phyloP scores from a whole-genome alignment of 2,329 filamentous ascomycete species.

The Claviceps cyperi region DNA sequence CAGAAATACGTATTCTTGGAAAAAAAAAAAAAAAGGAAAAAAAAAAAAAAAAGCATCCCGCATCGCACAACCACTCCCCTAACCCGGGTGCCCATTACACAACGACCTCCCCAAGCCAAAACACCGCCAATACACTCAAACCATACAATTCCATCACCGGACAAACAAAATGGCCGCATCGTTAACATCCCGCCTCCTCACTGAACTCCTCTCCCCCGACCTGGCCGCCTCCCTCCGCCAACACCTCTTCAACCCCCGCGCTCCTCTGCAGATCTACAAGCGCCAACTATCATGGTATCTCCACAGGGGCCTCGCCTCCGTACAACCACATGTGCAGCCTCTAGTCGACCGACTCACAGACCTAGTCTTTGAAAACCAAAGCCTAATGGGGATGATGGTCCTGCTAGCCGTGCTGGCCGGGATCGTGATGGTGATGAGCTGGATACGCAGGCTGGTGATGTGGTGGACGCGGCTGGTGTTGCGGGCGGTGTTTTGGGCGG shows the following conservation, averaged over 20 bases:
- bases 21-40: background rate
- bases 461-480: constrained; percentile 62
- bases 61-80: too few species aligned
- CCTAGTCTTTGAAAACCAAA: constrained; percentile 21
- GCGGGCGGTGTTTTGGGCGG: constrained; percentile 48
- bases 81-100: too few species aligned
- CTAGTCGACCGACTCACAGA: constrained; percentile 24
- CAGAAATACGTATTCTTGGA: background rate
- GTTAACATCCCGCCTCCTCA: constrained; percentile 20
- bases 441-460: constrained; percentile 56
- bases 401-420: constrained; percentile 28
- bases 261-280: constrained; percentile 28
- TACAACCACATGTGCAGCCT: constrained; percentile 29
- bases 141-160: background rate
- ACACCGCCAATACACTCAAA: background rate
- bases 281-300: constrained; percentile 18
- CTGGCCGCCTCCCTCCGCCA: constrained; percentile 28
- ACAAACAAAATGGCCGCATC: constrained; percentile 16
- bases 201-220: constrained; percentile 30
- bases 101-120: background rate
- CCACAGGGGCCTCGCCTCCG: constrained; percentile 15
- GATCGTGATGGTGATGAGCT: constrained; percentile 52
- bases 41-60: too few species aligned
- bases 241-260: constrained; percentile 31
- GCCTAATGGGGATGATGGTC: constrained; percentile 17